Conservation (phyloP, 176 grass and related monocot species). For the Poa annua region DNA sequence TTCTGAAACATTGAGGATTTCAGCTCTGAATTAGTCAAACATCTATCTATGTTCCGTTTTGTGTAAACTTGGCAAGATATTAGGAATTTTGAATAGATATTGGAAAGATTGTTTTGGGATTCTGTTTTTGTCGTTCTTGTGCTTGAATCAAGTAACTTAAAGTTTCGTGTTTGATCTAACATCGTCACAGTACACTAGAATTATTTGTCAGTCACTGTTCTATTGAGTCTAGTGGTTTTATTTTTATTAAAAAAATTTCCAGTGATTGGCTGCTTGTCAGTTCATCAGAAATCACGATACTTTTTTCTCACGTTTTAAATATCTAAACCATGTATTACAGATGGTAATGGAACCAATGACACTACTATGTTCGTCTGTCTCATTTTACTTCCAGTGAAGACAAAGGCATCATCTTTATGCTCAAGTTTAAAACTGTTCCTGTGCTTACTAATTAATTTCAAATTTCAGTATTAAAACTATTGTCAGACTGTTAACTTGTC, state of each 20-base stretch:
- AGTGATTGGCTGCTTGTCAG: not conserved
- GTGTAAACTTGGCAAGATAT: not conserved
- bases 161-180: not conserved
- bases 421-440: not conserved
- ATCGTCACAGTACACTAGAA: not conserved
- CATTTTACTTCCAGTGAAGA: not conserved
- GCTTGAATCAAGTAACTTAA: not conserved
- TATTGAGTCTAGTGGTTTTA: not conserved
- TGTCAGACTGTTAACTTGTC: not conserved
- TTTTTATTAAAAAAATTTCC: not conserved
- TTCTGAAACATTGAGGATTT: not conserved
- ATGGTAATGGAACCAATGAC: not conserved
- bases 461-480: not conserved
- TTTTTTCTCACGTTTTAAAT: not conserved
- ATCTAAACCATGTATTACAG: not conserved
- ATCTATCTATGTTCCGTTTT: not conserved
- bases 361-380: not conserved
- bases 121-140: not conserved
- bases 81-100: not conserved
- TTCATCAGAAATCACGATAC: not conserved
- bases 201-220: not conserved
- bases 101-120: not conserved
- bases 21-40: not conserved
- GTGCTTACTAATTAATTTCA: not conserved
- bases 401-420: not conserved